phyloP scores from a whole-genome alignment of 169 alveolate genomes.

The Sarcocystis neurona region DNA sequence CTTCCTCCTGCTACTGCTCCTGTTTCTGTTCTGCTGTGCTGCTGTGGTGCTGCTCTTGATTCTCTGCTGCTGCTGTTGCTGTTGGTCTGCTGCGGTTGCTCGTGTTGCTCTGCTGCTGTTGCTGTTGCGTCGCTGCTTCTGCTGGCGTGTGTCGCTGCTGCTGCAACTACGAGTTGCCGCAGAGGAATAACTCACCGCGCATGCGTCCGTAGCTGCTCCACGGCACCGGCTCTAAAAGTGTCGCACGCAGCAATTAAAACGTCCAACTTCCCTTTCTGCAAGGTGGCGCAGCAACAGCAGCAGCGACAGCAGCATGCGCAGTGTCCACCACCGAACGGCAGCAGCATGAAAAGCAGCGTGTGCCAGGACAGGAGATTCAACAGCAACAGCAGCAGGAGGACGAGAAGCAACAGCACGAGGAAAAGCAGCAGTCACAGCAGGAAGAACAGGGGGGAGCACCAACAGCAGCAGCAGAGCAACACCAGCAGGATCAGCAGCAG shows the following conservation, averaged over 20 bases:
- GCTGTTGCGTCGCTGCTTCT: background rate
- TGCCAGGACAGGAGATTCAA: background rate
- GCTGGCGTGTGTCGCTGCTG: background rate
- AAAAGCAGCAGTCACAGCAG: too few relatives aligned
- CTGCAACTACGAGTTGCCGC: background rate
- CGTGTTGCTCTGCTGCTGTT: too few relatives aligned
- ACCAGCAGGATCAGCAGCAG: too few relatives aligned
- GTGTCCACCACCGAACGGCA: background rate
- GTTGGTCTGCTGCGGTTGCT: too few relatives aligned
- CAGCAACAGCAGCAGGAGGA: too few relatives aligned
- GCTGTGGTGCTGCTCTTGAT: too few relatives aligned
- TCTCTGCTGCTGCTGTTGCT: too few relatives aligned
- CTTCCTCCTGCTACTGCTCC: too few relatives aligned
- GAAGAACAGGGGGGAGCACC: too few relatives aligned
- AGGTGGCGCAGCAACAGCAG: background rate
- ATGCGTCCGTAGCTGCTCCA: conserved; percentile 98
- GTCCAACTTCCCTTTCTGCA: conserved; percentile 88
- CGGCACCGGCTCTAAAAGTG: conserved; percentile 99
- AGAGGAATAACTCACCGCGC: conserved; percentile 71
- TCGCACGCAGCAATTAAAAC: conserved; percentile 99
- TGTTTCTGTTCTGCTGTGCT: too few relatives aligned
- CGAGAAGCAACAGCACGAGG: too few relatives aligned
- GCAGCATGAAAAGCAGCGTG: background rate
- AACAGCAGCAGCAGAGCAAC: too few relatives aligned
- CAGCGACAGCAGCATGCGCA: background rate